Evolutionary conservation across 148 eudicot species (phyloP).

Genomic region (Dysphania ambrosioides): DNA sequence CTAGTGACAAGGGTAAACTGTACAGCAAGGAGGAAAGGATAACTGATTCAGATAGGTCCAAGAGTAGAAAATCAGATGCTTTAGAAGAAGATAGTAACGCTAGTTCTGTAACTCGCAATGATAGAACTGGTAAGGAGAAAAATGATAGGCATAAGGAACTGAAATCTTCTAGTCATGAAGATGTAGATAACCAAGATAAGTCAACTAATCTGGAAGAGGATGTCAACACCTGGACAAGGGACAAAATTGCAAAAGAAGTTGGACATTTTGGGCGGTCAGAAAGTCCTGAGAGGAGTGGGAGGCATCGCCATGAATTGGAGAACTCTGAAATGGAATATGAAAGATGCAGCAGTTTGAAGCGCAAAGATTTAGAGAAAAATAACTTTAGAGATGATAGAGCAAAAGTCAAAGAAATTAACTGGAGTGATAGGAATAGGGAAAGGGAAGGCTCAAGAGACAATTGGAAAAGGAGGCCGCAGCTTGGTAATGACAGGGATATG

Average conservation of each 20-base stretch:
- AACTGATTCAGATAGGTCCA: slow-evolving; percentile 48
- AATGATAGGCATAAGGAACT: slow-evolving; percentile 42
- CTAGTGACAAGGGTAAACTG: slow-evolving; percentile 46
- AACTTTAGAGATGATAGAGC: slow-evolving; percentile 49
- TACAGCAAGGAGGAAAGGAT: slow-evolving; percentile 48
- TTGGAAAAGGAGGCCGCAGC: slow-evolving; percentile 61
- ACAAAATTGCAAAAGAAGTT: slow-evolving; percentile 48
- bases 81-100: slow-evolving; percentile 42
- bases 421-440: slow-evolving; percentile 54
- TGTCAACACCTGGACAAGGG: slow-evolving; percentile 34
- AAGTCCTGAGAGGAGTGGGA: slow-evolving; percentile 69
- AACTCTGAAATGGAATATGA: slow-evolving; percentile 53
- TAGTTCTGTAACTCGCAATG: slow-evolving; percentile 36
- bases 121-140: slow-evolving; percentile 43
- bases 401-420: slow-evolving; percentile 59
- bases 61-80: slow-evolving; percentile 50
- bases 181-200: slow-evolving; percentile 43
- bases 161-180: slow-evolving; percentile 34
- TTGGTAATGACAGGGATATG: slow-evolving; percentile 44
- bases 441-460: slow-evolving; percentile 52
- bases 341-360: slow-evolving; percentile 40
- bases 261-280: slow-evolving; percentile 48
- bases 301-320: slow-evolving; percentile 49
- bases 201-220: slow-evolving; percentile 45
- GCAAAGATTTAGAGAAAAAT: slow-evolving; percentile 67